Evolutionary conservation across 2,329 filamentous ascomycete genomes (phyloP).

Genomic region (Drechslera avenae): DNA sequence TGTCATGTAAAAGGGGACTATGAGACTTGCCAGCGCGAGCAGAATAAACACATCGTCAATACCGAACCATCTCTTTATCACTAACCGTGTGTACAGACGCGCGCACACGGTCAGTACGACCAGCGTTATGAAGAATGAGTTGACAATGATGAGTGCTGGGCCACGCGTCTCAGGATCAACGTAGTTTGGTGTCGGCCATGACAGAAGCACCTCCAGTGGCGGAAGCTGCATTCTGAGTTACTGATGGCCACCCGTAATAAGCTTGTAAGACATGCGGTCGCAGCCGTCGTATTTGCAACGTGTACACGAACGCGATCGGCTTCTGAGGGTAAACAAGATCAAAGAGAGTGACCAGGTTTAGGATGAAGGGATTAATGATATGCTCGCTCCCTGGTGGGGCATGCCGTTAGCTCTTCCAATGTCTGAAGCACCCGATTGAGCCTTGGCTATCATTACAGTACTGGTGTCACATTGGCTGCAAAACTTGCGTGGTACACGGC

Average conservation of each 20-base stretch:
- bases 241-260: constrained; percentile 4
- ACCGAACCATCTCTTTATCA: constrained; percentile 51
- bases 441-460: constrained; percentile 1
- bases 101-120: constrained; percentile 45
- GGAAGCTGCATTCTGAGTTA: constrained; percentile 35
- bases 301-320: not conserved
- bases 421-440: constrained; percentile 1
- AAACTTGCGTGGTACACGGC: not conserved
- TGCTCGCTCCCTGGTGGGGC: not conserved
- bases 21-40: constrained; percentile 45
- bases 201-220: constrained; percentile 36
- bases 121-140: constrained; percentile 48
- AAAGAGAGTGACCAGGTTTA: not conserved
- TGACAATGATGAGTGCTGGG: constrained; percentile 47
- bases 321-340: constrained; percentile 1
- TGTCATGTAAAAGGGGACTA: not conserved
- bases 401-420: constrained; percentile 3
- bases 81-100: constrained; percentile 49
- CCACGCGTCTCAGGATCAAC: constrained; percentile 48
- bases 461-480: constrained; percentile 8
- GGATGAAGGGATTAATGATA: constrained; percentile 5
- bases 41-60: constrained; percentile 51
- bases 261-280: constrained; percentile 11
- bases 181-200: constrained; percentile 51
- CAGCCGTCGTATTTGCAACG: not conserved